These are phyloP conservation scores for Aspergillus brunneoviolaceus DNA, from an alignment of 2,329 filamentous ascomycete species.

Conservation along the genomic window DNA sequence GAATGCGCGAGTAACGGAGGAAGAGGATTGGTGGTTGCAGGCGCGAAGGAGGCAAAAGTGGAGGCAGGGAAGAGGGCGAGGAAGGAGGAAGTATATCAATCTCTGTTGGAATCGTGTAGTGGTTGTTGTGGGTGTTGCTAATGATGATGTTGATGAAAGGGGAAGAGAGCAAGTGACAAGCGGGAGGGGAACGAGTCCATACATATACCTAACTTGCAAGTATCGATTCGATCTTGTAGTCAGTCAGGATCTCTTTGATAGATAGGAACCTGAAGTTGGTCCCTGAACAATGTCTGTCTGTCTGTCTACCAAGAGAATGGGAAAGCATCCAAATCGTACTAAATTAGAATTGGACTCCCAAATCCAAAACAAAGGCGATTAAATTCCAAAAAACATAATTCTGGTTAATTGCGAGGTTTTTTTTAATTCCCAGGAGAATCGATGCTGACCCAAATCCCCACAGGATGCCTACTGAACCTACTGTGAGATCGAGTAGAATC, in stretches of 20 bases:
- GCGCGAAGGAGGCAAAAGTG: constrained; percentile 7
- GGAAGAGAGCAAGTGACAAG: constrained; percentile 15
- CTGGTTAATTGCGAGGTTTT: neutral
- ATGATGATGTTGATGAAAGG: constrained; percentile 16
- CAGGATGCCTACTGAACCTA: neutral
- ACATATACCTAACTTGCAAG: constrained; percentile 9
- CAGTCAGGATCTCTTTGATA: neutral
- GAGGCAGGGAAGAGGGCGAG: constrained; percentile 12
- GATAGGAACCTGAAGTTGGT: constrained; percentile 15
- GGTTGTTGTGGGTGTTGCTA: neutral
- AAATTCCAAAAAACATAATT: neutral
- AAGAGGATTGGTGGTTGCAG: neutral
- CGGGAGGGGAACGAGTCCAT: constrained; percentile 22
- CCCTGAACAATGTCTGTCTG: constrained; percentile 1
- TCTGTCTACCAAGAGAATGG: neutral
- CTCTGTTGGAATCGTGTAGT: constrained; percentile 4
- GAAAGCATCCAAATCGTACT: neutral
- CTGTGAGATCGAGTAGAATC: neutral
- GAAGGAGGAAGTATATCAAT: constrained; percentile 14
- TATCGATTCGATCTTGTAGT: neutral
- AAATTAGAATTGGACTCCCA: neutral
- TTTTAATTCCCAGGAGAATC: too few relatives aligned
- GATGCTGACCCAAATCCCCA: neutral
- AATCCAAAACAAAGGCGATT: neutral
- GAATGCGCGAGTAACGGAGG: constrained; percentile 7